A percentile compares a stretch with the other conserved stretches of the same genome.
phyloP scores from a whole-genome alignment of 1,139 yeast genomes.

The Meyerozyma guilliermondii region DNA sequence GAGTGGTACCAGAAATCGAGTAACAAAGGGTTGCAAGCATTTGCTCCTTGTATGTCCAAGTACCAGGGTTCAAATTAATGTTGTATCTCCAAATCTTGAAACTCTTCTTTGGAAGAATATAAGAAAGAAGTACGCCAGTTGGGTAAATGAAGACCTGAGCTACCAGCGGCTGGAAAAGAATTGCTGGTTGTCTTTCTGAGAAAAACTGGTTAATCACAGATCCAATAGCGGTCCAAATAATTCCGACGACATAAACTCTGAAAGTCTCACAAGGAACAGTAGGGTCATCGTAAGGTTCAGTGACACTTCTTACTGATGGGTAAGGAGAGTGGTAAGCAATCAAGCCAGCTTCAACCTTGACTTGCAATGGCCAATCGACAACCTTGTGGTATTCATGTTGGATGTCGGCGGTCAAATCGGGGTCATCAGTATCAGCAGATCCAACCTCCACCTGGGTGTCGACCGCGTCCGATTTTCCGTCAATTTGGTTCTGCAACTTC shows the following conservation, averaged over 20 bases:
- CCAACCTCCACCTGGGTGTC: constrained; percentile 2
- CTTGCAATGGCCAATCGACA: constrained; percentile 14
- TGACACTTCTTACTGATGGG: constrained; percentile 58
- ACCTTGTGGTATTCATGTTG: constrained; percentile 1
- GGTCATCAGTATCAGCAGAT: background rate
- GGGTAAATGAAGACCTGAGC: constrained; percentile 58
- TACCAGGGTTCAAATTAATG: constrained; percentile 49
- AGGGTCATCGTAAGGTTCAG: constrained; percentile 50
- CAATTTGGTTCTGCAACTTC: constrained; percentile 10
- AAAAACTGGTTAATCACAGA: constrained; percentile 57
- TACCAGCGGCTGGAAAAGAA: constrained; percentile 37
- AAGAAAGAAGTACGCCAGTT: constrained; percentile 40
- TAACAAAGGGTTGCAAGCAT: constrained; percentile 51
- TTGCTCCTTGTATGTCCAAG: constrained; percentile 68
- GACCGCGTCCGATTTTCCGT: constrained; percentile 1
- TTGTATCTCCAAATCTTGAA: constrained; percentile 30
- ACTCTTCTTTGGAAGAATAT: constrained; percentile 44
- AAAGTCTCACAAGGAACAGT: constrained; percentile 47
- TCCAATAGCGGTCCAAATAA: constrained; percentile 52
- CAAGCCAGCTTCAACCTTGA: constrained; percentile 18
- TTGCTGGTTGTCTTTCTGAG: constrained; percentile 50
- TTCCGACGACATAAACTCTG: constrained; percentile 51
- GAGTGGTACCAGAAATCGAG: constrained; percentile 34
- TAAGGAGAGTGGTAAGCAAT: constrained; percentile 55
- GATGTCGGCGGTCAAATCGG: background rate